These are phyloP conservation scores for Poa annua DNA, from an alignment of 176 grass and related monocot genomes.

Conservation along the genomic window DNA sequence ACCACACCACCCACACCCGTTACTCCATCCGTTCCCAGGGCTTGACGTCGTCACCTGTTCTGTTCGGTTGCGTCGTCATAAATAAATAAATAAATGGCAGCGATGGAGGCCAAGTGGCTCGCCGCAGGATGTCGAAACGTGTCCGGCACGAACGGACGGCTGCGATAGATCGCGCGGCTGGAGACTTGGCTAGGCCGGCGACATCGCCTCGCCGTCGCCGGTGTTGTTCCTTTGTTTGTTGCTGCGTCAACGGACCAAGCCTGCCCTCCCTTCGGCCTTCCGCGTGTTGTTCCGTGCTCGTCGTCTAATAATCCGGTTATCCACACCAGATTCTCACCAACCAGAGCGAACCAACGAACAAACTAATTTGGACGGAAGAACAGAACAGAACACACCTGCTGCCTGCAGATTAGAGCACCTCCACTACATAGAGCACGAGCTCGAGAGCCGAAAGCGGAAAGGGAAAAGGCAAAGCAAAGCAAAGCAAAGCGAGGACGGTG, in stretches of 20 bases:
- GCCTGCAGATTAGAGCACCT: not conserved
- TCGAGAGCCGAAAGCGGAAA: slow-evolving; percentile 5
- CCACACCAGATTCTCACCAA: not conserved
- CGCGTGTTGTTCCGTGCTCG: not conserved
- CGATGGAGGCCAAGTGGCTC: not conserved
- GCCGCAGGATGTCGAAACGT: slow-evolving; percentile 30
- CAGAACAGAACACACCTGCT: not conserved
- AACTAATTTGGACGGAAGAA: not conserved
- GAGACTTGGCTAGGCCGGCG: not conserved
- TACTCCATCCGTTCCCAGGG: not conserved
- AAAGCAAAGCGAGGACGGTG: not conserved
- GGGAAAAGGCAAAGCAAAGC: not conserved
- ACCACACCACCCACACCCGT: slow-evolving; percentile 15
- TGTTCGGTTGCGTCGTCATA: slow-evolving; percentile 8
- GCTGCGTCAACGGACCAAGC: not conserved
- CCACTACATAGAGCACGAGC: not conserved
- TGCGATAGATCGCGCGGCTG: not conserved
- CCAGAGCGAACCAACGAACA: not conserved
- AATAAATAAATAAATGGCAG: not conserved
- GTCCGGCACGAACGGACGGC: slow-evolving; percentile 24
- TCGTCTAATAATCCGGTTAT: not conserved
- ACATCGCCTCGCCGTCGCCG: not conserved
- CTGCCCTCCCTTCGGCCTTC: no score
- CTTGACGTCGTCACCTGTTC: not conserved
- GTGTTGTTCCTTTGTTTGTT: slow-evolving; percentile 5